Base-by-base conservation (phyloP, 306 rosid genomes). In the Vigna angularis region DNA sequence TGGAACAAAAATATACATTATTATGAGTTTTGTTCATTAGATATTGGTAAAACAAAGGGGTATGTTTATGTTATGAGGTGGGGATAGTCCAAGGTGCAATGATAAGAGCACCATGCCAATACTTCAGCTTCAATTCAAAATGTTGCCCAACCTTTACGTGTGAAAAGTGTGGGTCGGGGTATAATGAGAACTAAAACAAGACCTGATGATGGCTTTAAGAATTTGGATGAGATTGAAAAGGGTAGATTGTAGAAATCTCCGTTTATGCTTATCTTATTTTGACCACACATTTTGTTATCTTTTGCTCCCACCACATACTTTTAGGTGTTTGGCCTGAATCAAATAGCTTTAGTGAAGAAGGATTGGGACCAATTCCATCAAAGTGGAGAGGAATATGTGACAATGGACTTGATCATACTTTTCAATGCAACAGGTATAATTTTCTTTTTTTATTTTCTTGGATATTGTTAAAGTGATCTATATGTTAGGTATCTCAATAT, bases 321-420 rank as follows among this genome's bases (percentile, higher is more conserved):
- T 4, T 72, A 90, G 97, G 97, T 1, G 96, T 85, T 59, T 90
- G 98, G 98, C 91, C 96, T 45, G 89, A 91, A 85, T 93, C 98
- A 3, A 84, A 88, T 78, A 91, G 98, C 85, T 93, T 93, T 80
- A 79, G 83, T 69, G 93, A 88, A 15, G 80, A 85, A 48, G 82
- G 83, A 58, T 85, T 87, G 77, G 98, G 96, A 91, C 93, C 94
- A 80, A 79, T 91, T 87, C 98, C 96, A 53, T 66, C 94, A 1
- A 89, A 81, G 84, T 93, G 98, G 98, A 89, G 81, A 87, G 98
- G 98, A 77, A 85, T 89, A 48, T 93, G 96, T 77, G 89, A 89
- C 42, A 89, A 87, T 24, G 87, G 74, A 12, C 6, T 6, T 22
- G 89, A 88, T 79, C 56, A 75, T 72, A 20, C 49, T 38, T 93